Evolutionary conservation across 2,329 filamentous ascomycete species (phyloP), one percentile per base, ranked within the genome.

Genomic region (Graphilbum fragrans): DNA sequence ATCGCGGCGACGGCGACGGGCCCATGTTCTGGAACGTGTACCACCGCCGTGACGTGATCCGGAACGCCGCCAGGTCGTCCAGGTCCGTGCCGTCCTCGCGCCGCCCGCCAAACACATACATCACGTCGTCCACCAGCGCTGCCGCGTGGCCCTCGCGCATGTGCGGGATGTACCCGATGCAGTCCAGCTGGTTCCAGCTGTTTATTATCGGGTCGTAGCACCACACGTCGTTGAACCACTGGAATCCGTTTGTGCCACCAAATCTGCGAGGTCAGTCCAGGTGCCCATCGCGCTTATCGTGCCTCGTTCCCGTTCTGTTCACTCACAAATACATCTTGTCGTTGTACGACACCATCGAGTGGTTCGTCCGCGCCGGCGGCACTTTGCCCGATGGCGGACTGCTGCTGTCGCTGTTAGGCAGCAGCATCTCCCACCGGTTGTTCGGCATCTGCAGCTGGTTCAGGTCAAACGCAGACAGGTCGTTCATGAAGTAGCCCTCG

Each of bases 1-100:
- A 96, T 45, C 92, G 75, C 25, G 92, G 80, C 3, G 88, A 95
- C 0, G 92, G 92, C 1, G 88, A 93, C 3, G 88, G 88, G 0
- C 92, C 92, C 92, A 98, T 98, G 56, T 98, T 98, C 56, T 98
- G 92, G 62, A 98, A 98, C 29, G 92, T 98, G 59, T 96, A 98
- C 92, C 92, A 98, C 45, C 92, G 77, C 49, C 86, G 80, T 11
- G 87, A 87, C 1, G 82, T 77, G 45, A 78, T 77, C 41, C 72
- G 64, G 52, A 78, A 78, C 2, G 92, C 92, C 3, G 92, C 90
- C 35, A 98, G 70, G 59, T 98, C 92, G 27, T 90, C 92, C 4
- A 98, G 67, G 57, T 98, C 92, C 22, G 80, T 77, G 1, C 92
- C 92, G 51, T 96, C 88, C 55, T 95, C 86, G 0, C 87, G 95